Percentiles rank a stretch among this genome's conserved stretches.
These are phyloP conservation scores for Capsella rubella DNA, from an alignment of 441 rosid species.

Conservation along the genomic window DNA sequence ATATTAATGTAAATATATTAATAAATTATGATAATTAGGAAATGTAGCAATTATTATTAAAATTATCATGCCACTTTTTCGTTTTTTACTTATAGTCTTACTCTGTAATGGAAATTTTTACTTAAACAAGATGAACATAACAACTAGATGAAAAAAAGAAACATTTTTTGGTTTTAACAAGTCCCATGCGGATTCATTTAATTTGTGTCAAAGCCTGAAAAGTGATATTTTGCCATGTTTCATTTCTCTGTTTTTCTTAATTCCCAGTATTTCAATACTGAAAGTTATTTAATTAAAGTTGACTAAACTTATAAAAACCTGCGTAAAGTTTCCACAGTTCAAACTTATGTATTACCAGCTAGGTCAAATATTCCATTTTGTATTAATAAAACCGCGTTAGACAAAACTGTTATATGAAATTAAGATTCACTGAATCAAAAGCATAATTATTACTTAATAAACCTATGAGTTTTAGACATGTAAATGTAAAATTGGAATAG, in stretches of 20 bases:
- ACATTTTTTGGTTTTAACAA: not conserved
- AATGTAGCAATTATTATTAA: not conserved
- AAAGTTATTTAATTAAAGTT: not conserved
- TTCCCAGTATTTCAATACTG: not conserved
- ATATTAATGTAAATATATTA: constrained; percentile 9
- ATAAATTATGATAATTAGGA: not conserved
- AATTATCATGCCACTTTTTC: not conserved
- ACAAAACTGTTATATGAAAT: not conserved
- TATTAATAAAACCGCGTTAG: not conserved
- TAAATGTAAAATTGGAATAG: constrained; percentile 32
- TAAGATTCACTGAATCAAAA: not conserved
- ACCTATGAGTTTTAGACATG: not conserved
- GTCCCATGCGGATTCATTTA: not conserved
- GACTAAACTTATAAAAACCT: not conserved
- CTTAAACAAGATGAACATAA: not conserved
- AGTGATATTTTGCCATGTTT: not conserved
- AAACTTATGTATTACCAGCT: not conserved
- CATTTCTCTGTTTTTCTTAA: not conserved
- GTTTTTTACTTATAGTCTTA: not conserved
- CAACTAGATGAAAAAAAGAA: no score
- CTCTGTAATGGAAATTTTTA: not conserved
- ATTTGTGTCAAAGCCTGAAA: not conserved
- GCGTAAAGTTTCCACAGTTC: not conserved
- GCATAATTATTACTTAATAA: not conserved
- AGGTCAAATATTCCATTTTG: not conserved